Conservation (phyloP, 345 rosid genomes). For the Hevea brasiliensis region DNA sequence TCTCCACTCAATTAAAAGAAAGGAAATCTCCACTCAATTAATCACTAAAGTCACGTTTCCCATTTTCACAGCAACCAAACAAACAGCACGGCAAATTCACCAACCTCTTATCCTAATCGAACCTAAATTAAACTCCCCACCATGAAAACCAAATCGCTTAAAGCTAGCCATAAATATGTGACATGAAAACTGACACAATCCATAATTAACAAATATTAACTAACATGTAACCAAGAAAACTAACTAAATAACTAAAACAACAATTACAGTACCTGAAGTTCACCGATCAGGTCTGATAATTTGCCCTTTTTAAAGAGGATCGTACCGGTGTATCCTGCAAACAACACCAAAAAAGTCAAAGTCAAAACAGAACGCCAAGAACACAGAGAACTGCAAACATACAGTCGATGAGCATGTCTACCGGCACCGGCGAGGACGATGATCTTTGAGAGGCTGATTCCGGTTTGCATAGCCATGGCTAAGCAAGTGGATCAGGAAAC, state of each 20-base stretch:
- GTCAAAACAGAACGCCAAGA: neutral
- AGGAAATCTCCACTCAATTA: neutral
- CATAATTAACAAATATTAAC: neutral
- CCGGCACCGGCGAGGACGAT: constrained; percentile 85
- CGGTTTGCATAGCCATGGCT: constrained; percentile 79
- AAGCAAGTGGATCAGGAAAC: constrained; percentile 1
- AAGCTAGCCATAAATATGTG: neutral
- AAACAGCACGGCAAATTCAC: neutral
- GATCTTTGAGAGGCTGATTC: constrained; percentile 68
- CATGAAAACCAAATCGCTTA: neutral
- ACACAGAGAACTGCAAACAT: too few species aligned
- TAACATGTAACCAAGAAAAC: neutral
- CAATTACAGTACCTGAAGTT: constrained; percentile 56
- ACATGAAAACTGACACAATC: neutral
- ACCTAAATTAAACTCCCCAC: neutral
- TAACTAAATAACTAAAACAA: neutral
- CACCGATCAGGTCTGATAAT: constrained; percentile 71
- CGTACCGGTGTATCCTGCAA: constrained; percentile 75
- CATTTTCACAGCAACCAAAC: neutral
- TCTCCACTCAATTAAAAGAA: neutral
- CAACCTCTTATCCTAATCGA: too few species aligned
- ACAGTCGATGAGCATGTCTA: neutral
- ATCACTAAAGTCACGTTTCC: neutral
- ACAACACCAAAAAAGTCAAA: neutral
- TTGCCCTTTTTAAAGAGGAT: constrained; percentile 75